These are phyloP conservation scores for Pseudevernia furfuracea DNA, from an alignment of 495 filamentous ascomycete species.

Conservation along the genomic window DNA sequence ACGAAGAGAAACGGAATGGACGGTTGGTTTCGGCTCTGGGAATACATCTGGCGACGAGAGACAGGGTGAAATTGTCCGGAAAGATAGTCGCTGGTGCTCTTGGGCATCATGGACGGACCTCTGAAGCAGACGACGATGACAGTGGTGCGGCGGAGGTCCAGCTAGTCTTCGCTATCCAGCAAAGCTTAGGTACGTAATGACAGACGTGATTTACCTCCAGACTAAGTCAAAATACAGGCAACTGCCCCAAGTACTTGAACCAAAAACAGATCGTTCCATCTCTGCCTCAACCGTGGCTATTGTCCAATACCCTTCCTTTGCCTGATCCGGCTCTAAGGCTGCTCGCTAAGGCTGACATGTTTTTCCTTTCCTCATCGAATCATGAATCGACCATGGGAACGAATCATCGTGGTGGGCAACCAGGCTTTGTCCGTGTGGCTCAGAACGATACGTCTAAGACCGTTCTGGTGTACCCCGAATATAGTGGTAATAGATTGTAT, in stretches of 20 bases:
- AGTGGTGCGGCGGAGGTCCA: slow-evolving; percentile 49
- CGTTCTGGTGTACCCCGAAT: slow-evolving; percentile 67
- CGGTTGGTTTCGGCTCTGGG: slow-evolving; percentile 53
- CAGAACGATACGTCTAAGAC: slow-evolving; percentile 43
- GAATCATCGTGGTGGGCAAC: slow-evolving; percentile 71
- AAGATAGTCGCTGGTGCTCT: slow-evolving; percentile 52
- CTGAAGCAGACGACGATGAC: slow-evolving; percentile 25
- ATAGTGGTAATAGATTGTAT: slow-evolving; percentile 73
- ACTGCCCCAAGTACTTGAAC: slow-evolving; percentile 82
- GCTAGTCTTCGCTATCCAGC: slow-evolving; percentile 56
- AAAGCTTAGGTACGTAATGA: slow-evolving; percentile 49
- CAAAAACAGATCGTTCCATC: slow-evolving; percentile 54
- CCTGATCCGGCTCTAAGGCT: slow-evolving; percentile 46
- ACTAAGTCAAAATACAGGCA: slow-evolving; percentile 33
- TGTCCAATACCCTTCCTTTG: slow-evolving; percentile 40
- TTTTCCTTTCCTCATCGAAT: slow-evolving; percentile 65
- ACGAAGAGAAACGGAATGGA: slow-evolving; percentile 25
- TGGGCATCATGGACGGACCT: slow-evolving; percentile 9
- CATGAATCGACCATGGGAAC: slow-evolving; percentile 66
- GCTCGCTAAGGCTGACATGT: slow-evolving; percentile 58
- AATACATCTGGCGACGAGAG: slow-evolving; percentile 59
- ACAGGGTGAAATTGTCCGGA: slow-evolving; percentile 61
- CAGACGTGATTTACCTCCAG: neutral
- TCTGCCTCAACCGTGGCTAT: slow-evolving; percentile 43
- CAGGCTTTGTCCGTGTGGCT: slow-evolving; percentile 63